These are phyloP conservation scores for Populus hybrid DNA, from an alignment of 441 rosid species.

Conservation along the genomic window DNA sequence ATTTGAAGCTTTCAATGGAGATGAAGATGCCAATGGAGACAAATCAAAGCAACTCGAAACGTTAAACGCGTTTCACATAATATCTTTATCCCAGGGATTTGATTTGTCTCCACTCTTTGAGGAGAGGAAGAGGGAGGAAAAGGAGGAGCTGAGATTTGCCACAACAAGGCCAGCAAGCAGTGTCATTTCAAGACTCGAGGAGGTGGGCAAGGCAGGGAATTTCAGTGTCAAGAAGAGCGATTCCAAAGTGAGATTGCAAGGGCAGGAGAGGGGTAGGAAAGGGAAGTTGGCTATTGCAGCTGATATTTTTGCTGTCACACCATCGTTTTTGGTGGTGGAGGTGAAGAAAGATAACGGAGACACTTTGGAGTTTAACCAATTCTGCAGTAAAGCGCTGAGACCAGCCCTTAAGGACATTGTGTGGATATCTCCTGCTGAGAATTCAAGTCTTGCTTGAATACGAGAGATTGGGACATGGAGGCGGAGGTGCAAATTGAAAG, in stretches of 20 bases:
- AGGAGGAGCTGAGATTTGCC: constrained; percentile 67
- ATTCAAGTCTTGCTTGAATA: constrained; percentile 14
- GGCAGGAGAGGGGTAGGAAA: constrained; percentile 74
- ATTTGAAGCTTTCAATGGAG: constrained; percentile 28
- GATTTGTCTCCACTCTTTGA: constrained; percentile 85
- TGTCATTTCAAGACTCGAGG: constrained; percentile 73
- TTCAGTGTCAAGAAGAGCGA: constrained; percentile 74
- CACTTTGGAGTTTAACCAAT: constrained; percentile 76
- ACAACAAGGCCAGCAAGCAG: constrained; percentile 75
- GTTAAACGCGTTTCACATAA: constrained; percentile 75
- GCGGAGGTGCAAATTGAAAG: neutral
- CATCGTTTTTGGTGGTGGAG: constrained; percentile 70
- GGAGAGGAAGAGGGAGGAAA: constrained; percentile 74
- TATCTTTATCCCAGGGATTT: constrained; percentile 78
- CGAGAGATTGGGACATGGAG: neutral
- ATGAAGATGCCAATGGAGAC: constrained; percentile 13
- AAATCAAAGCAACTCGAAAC: constrained; percentile 49
- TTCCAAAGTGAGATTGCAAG: constrained; percentile 65
- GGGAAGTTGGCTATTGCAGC: constrained; percentile 74
- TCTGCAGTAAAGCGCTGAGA: constrained; percentile 76
- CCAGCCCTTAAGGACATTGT: constrained; percentile 89
- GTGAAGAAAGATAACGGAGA: constrained; percentile 88
- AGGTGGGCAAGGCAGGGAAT: constrained; percentile 58
- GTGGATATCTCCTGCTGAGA: constrained; percentile 49
- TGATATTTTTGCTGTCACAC: constrained; percentile 71